Conservation (phyloP, 345 rosid genomes). For the Streptanthus diversifolius region DNA sequence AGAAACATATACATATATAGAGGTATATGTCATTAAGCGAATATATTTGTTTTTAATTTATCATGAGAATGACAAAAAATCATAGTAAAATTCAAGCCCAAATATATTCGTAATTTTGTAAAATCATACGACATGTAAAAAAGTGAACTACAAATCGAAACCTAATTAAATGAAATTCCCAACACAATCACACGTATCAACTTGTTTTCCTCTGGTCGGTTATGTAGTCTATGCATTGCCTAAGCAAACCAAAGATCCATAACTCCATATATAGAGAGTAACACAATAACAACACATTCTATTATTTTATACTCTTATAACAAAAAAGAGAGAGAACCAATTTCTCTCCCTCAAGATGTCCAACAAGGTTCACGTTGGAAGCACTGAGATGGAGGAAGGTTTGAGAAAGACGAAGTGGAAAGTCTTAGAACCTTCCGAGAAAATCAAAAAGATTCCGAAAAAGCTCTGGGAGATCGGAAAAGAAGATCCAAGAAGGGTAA, state of each 20-base stretch:
- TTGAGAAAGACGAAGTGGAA: constrained; percentile 30
- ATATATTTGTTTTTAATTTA: neutral
- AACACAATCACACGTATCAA: constrained; percentile 23
- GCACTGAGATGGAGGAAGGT: constrained; percentile 22
- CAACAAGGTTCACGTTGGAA: constrained; percentile 31
- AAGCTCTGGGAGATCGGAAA: constrained; percentile 50
- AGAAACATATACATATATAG: neutral
- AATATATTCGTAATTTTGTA: neutral
- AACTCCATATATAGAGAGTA: constrained; percentile 5
- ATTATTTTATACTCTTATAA: constrained; percentile 12
- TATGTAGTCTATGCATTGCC: neutral
- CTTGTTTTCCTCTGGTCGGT: constrained; percentile 1
- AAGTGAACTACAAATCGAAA: neutral
- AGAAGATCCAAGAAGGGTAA: constrained; percentile 72
- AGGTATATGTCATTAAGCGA: neutral
- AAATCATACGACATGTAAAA: neutral
- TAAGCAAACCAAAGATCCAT: constrained; percentile 19
- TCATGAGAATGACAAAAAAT: neutral
- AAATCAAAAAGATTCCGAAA: constrained; percentile 40
- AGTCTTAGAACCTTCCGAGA: constrained; percentile 19
- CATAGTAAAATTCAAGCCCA: neutral
- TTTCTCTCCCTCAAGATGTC: constrained; percentile 28
- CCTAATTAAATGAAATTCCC: constrained; percentile 9
- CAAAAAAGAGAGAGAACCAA: neutral
- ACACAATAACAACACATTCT: constrained; percentile 7